Percentiles rank a stretch among this genome's conserved stretches.
Conservation (phyloP, 2,329 filamentous ascomycete genomes). For the Septoria petroselini region DNA sequence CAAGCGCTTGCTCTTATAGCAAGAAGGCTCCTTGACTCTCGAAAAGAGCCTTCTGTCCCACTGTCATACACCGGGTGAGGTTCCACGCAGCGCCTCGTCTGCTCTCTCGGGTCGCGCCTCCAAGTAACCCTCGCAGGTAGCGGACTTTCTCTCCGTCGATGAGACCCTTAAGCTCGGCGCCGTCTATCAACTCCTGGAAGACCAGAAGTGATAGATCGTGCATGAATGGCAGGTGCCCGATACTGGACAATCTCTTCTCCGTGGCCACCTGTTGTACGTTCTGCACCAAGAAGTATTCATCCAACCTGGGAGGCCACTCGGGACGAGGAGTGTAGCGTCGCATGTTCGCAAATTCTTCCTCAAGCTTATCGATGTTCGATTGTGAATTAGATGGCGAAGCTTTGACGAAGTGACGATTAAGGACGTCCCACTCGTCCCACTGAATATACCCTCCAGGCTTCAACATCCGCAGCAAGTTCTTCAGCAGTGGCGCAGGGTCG, state of each 20-base stretch:
- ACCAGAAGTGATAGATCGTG: slow-evolving; percentile 25
- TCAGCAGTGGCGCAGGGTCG: slow-evolving; percentile 26
- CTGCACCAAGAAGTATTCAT: slow-evolving; percentile 24
- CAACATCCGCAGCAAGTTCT: slow-evolving; percentile 23
- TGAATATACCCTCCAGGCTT: slow-evolving; percentile 28
- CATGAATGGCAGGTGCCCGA: slow-evolving; percentile 24
- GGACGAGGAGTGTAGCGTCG: slow-evolving; percentile 22
- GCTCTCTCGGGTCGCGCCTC: slow-evolving; percentile 24
- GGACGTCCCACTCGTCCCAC: slow-evolving; percentile 27
- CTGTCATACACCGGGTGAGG: slow-evolving; percentile 25
- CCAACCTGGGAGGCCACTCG: slow-evolving; percentile 20
- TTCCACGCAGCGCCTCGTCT: slow-evolving; percentile 26
- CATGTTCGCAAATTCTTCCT: slow-evolving; percentile 24
- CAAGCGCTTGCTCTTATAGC: slow-evolving; percentile 2
- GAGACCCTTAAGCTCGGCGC: slow-evolving; percentile 20
- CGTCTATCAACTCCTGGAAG: slow-evolving; percentile 27
- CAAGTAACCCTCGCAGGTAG: slow-evolving; percentile 19
- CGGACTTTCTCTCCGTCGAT: slow-evolving; percentile 21
- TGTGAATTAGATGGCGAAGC: slow-evolving; percentile 11
- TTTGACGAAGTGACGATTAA: slow-evolving; percentile 26
- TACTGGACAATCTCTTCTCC: slow-evolving; percentile 23
- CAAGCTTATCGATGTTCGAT: slow-evolving; percentile 24
- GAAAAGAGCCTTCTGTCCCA: slow-evolving; percentile 20
- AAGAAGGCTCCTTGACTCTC: slow-evolving; percentile 17
- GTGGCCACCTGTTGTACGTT: slow-evolving; percentile 23